Conservation (phyloP, 2,329 filamentous ascomycete genomes). For the Monosporascus sp. region DNA sequence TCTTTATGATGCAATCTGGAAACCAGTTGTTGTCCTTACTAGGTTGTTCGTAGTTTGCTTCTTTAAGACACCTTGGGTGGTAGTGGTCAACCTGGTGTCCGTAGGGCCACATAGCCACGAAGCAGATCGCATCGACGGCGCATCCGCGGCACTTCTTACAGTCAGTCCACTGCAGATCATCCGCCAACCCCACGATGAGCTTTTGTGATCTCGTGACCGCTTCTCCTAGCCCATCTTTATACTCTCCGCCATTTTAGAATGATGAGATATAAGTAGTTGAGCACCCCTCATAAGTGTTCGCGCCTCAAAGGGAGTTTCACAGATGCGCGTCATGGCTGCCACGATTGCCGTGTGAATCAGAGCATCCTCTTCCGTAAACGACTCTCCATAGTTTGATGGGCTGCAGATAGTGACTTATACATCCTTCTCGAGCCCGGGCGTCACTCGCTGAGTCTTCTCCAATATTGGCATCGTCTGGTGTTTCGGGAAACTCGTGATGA, state of each 20-base stretch:
- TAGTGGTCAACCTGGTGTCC: background rate
- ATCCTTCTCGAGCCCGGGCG: conserved; percentile 30
- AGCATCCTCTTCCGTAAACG: conserved; percentile 14
- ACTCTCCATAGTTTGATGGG: background rate
- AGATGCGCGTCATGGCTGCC: conserved; percentile 20
- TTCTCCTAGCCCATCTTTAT: background rate
- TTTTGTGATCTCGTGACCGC: background rate
- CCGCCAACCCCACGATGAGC: background rate
- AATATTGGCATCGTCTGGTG: conserved; percentile 18
- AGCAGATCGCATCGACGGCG: conserved; percentile 2
- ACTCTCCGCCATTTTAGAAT: background rate
- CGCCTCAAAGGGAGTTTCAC: conserved; percentile 7
- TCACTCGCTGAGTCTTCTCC: background rate
- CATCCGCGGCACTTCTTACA: conserved; percentile 4
- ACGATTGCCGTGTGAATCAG: conserved; percentile 20
- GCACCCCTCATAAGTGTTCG: background rate
- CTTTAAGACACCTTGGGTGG: background rate
- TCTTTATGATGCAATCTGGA: background rate
- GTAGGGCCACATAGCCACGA: conserved; percentile 5
- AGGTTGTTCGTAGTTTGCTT: background rate
- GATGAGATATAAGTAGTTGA: background rate
- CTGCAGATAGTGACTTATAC: conserved; percentile 29
- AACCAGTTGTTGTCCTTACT: background rate
- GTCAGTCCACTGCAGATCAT: conserved; percentile 2
- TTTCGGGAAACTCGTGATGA: background rate